Conservation (phyloP, 257 asterid species). For the Solanum pimpinellifolium region DNA sequence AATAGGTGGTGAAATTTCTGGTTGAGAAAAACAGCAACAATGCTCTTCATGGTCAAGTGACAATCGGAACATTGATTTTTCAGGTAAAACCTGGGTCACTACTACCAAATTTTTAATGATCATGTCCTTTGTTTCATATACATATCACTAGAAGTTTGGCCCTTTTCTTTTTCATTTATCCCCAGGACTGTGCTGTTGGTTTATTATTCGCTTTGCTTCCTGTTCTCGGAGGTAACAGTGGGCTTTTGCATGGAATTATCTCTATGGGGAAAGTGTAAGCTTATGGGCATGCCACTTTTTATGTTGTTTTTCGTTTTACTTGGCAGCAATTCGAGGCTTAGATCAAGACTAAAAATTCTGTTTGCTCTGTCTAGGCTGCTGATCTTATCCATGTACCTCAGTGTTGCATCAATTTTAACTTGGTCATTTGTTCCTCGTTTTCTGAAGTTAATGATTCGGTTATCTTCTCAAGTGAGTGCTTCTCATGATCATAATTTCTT, state of each 20-base stretch:
- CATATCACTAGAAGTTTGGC: neutral
- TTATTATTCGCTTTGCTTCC: slow-evolving; percentile 91
- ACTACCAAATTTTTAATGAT: neutral
- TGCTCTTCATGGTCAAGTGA: slow-evolving; percentile 92
- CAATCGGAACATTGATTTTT: slow-evolving; percentile 89
- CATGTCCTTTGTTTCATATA: neutral
- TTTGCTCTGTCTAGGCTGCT: slow-evolving; percentile 38
- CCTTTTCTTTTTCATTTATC: neutral
- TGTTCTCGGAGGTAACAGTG: slow-evolving; percentile 82
- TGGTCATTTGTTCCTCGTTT: slow-evolving; percentile 82
- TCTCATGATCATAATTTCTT: neutral
- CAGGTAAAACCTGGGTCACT: slow-evolving; percentile 38
- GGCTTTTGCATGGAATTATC: slow-evolving; percentile 69
- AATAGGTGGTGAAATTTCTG: slow-evolving; percentile 82
- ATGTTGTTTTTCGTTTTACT: neutral
- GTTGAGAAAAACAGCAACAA: slow-evolving; percentile 60
- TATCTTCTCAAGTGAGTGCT: slow-evolving; percentile 77
- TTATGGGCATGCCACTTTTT: neutral
- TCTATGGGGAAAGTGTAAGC: slow-evolving; percentile 90
- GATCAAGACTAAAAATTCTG: neutral
- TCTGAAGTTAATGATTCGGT: slow-evolving; percentile 73
- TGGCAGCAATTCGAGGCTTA: neutral
- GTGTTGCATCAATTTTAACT: slow-evolving; percentile 60
- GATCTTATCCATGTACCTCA: slow-evolving; percentile 55
- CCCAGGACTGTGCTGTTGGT: slow-evolving; percentile 94